These are phyloP conservation scores for Blastobotrys malaysiensis DNA, from an alignment of 1,139 yeast species.

Conservation along the genomic window DNA sequence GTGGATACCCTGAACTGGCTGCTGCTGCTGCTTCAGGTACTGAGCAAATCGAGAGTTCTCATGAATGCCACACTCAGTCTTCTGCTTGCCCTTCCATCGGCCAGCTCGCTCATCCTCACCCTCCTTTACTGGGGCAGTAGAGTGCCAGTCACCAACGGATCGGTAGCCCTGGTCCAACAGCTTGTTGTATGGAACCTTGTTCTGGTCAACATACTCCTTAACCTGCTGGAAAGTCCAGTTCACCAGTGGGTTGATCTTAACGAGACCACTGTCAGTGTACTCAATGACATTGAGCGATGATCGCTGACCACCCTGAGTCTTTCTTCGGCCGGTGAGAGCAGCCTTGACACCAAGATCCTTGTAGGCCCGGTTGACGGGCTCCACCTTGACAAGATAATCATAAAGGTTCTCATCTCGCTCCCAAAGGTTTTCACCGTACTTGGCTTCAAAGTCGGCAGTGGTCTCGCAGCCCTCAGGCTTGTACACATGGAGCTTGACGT, in stretches of 20 bases:
- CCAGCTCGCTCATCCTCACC: conserved; percentile 96
- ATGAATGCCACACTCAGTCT: conserved; percentile 96
- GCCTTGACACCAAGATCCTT: conserved; percentile 64
- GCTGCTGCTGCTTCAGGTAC: conserved; percentile 33
- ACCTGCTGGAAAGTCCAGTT: conserved; percentile 78
- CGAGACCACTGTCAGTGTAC: conserved; percentile 60
- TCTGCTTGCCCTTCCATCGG: conserved; percentile 89
- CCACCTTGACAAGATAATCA: conserved; percentile 86
- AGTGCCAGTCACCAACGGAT: conserved; percentile 94
- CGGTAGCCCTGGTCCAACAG: conserved; percentile 82
- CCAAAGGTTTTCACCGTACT: conserved; percentile 79
- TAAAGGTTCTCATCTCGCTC: conserved; percentile 73
- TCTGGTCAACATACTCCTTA: conserved; percentile 56
- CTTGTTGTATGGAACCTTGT: conserved; percentile 80
- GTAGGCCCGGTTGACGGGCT: conserved; percentile 86
- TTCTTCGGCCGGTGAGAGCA: conserved; percentile 87
- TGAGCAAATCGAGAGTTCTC: conserved; percentile 67
- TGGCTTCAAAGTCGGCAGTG: conserved; percentile 59
- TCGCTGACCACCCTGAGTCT: conserved; percentile 86
- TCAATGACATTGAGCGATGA: conserved; percentile 71
- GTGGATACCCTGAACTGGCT: not conserved
- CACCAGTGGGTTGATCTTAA: conserved; percentile 86
- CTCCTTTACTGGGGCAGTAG: conserved; percentile 81
- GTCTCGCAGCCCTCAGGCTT: conserved; percentile 54
- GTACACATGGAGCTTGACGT: conserved; percentile 51